Base-by-base conservation (phyloP, 495 filamentous ascomycete species). In the Wilcoxina mikolae region DNA sequence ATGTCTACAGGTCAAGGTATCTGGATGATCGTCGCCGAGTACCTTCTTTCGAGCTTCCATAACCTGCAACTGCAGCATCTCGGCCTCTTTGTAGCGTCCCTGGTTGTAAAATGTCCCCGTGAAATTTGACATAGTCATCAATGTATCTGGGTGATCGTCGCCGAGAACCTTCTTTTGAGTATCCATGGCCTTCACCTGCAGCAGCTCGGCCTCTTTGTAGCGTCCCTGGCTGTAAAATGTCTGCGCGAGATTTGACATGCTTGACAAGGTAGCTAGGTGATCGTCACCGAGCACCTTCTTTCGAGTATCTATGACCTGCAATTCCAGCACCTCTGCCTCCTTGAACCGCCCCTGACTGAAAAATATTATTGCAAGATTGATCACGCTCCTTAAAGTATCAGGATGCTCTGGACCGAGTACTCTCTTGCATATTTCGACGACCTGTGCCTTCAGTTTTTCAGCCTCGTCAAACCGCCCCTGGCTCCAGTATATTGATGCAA, bases 371-470 rank as follows among this genome's bases (percentile, higher is more conserved):
- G 67, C 68, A 11, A 72, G 58, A 41, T 66, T 68, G 20, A 24
- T 24, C 63, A 69, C 69, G 39, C 60, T 69, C 1, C 50, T 62
- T 23, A 72, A 47, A 7, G 68, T 70, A 18, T 66, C 55, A 22
- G 65, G 57, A 56, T 74, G 61, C 4, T 65, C 65, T 33, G 56
- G 56, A 20, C 65, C 65, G 2, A 71, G 43, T 4, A 55, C 28
- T 25, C 54, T 57, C 45, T 59, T 52, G n/a, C 56, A 33, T 3
- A 44, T 27, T 45, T 61, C 41, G n/a, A 71, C 49, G 24, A 64
- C 49, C 39, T 66, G 43, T 15, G 48, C 11, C 39, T 49, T 39
- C 25, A 56, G 44, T 23, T 55, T 27, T 44, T 58, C 46, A 41
- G 42, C 51, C 50, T 57, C 33, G 11, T 53, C 27, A 7, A 1